These are phyloP conservation scores for Fulvia fulva DNA, from an alignment of 2,329 filamentous ascomycete genomes.

Conservation along the genomic window DNA sequence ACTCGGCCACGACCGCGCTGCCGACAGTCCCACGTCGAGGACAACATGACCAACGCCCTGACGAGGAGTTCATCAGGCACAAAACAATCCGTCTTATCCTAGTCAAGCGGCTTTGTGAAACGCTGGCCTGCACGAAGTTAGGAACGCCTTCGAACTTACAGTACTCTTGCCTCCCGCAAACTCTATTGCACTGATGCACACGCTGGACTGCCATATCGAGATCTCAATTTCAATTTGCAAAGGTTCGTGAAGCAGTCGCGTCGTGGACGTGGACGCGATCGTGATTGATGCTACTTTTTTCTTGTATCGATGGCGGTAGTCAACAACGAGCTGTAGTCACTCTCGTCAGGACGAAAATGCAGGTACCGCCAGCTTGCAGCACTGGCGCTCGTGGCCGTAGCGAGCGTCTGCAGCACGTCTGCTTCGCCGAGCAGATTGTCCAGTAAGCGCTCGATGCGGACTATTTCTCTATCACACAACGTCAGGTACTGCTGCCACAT, in stretches of 20 bases:
- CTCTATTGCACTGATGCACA: background rate
- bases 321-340: background rate
- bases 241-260: background rate
- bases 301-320: background rate
- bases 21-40: background rate
- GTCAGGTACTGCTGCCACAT: constrained; percentile 1
- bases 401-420: background rate
- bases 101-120: background rate
- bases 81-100: background rate
- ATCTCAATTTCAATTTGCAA: background rate
- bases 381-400: background rate
- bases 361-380: background rate
- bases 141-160: background rate
- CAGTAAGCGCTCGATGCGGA: background rate
- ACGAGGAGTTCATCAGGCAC: background rate
- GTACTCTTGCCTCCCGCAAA: background rate
- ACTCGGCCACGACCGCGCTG: background rate
- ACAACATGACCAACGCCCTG: background rate
- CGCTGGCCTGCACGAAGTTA: background rate
- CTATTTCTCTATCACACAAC: constrained; percentile 3
- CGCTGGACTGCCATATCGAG: background rate
- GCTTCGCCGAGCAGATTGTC: background rate
- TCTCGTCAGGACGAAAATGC: background rate
- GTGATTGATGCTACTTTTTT: background rate
- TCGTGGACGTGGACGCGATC: background rate